Percentiles rank a stretch among this genome's conserved stretches.
These are phyloP conservation scores for Mucor sp. DNA, from an alignment of 371 early-diverging fungal genomes.

Conservation along the genomic window DNA sequence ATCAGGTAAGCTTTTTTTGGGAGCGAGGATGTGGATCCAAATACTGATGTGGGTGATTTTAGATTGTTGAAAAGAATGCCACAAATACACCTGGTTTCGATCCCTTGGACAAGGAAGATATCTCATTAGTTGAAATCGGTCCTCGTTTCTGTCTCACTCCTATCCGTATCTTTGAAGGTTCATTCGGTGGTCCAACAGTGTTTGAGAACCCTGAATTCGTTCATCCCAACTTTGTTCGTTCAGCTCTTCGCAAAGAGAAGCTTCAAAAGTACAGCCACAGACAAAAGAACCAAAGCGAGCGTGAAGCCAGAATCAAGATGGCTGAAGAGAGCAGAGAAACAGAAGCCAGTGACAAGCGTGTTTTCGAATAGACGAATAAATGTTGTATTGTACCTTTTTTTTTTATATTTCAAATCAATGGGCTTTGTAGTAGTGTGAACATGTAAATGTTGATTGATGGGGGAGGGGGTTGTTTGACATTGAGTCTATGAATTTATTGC, in stretches of 20 bases:
- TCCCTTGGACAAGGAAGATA: slow-evolving; percentile 66
- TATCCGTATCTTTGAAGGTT: slow-evolving; percentile 93
- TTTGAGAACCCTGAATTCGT: slow-evolving; percentile 90
- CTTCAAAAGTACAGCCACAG: slow-evolving; percentile 56
- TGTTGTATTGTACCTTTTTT: slow-evolving; percentile 6
- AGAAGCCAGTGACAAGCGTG: slow-evolving; percentile 55
- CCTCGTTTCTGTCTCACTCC: slow-evolving; percentile 94
- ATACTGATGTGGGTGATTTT: not conserved
- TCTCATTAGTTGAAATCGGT: slow-evolving; percentile 94
- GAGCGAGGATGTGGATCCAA: not conserved
- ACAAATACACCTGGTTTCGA: slow-evolving; percentile 54
- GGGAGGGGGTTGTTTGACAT: not conserved
- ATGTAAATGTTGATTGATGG: no score
- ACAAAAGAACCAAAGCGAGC: slow-evolving; percentile 47
- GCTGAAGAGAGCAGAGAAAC: slow-evolving; percentile 55
- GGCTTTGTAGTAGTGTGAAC: not conserved
- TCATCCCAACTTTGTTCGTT: slow-evolving; percentile 71
- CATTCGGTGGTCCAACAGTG: slow-evolving; percentile 90
- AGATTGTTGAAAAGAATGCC: slow-evolving; percentile 60
- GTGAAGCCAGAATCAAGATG: slow-evolving; percentile 49
- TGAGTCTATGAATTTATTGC: not conserved
- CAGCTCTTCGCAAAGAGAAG: slow-evolving; percentile 54
- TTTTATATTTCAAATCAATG: not conserved
- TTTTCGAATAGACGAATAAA: slow-evolving; percentile 50
- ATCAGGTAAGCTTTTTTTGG: slow-evolving; percentile 64